Evolutionary conservation across 176 grass and related monocot genomes (phyloP), one percentile per base, ranked within the genome.

Genomic region (Musa troglodytarum): DNA sequence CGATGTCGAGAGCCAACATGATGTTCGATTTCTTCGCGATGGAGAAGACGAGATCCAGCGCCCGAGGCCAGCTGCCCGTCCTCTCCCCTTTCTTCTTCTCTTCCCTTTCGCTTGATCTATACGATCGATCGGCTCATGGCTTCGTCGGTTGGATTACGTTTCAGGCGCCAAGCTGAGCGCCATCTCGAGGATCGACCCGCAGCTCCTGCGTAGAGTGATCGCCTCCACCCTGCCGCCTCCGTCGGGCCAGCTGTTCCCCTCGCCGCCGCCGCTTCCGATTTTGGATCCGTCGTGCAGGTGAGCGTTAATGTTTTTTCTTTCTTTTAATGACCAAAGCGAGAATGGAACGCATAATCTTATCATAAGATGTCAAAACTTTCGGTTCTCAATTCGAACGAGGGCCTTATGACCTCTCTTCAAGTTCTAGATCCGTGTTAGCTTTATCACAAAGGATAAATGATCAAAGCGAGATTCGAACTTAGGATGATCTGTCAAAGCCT

Each of bases 11-110:
- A 49, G 28, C 25, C 19, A 17, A 52, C n/a, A 34, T 50, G 22
- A 53, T 51, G 59, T 43, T 76, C 55, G 74, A 76, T 23, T 63
- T 76, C 74, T 61, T 76, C 74, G 74, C 29, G 19, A 58, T 64
- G 56, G 74, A 58, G 17, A 50, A 58, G 17, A 26, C 28, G 9
- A 3, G 20, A 15, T 50, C 58, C 74, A 12, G 17, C 74, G 17
- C n/a, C 58, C 17, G 74, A 24, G 74, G 74, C 53, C 34, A 6
- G 34, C 58, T 52, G 26, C 26, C 26, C 22, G 1, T 10, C 20
- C 7, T 50, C 74, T 52, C 74, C 12, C 53, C 8, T 3, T 2
- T 25, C 54, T 9, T 17, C 12, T 2, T 25, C 28, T 16, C 54
- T 11, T 51, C 57, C 21, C 14, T 10, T 22, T 23, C 20, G 23